Base-by-base conservation (phyloP, 2,329 filamentous ascomycete species). In the Biscogniauxia mediterranea region DNA sequence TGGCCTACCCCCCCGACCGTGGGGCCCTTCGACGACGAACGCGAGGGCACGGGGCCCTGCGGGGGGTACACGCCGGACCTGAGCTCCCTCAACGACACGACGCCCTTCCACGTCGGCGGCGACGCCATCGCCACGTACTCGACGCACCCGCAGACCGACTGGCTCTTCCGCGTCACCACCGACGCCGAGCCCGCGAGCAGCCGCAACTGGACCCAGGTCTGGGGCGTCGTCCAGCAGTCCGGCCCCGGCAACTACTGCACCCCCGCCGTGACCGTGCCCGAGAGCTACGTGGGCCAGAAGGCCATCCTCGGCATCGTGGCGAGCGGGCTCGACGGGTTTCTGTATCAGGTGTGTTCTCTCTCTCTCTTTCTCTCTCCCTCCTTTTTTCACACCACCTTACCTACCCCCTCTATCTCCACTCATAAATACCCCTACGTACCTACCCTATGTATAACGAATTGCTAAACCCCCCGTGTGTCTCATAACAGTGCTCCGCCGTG, bases 81-180 rank as follows among this genome's bases (percentile, higher is more conserved):
- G 57, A 54, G 67, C 58, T 66, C 65, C 7, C 52, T 66, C 2
- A 65, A 72, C 64, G 76, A 72, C 64, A 76, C 76, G 54, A 77
- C 78, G 57, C 76, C 85, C 66, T 87, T 87, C 73, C 80, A 86
- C 69, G 81, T 87, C 61, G 83, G 76, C 66, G 84, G 85, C 66
- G 81, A 86, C 65, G 75, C 81, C 60, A 75, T 87, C 38, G 77
- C 78, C 61, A 69, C 82, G 55, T 74, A 72, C 7, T 76, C 80
- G 7, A 79, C 77, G 2, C 85, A 88, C 68, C 76, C 82, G 3
- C 77, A 84, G 70, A 75, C 77, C 65, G 83, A 77, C 58, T 87
- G 80, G 81, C 77, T 88, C 17, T 83, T 85, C 76, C 84, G 85
- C 63, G 82, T 80, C 64, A 87, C 84, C 13, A 76, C 81, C 20